Evolutionary conservation across 805 yeast genomes (phyloP).

Genomic region (Vanderwaltozyma polyspora): DNA sequence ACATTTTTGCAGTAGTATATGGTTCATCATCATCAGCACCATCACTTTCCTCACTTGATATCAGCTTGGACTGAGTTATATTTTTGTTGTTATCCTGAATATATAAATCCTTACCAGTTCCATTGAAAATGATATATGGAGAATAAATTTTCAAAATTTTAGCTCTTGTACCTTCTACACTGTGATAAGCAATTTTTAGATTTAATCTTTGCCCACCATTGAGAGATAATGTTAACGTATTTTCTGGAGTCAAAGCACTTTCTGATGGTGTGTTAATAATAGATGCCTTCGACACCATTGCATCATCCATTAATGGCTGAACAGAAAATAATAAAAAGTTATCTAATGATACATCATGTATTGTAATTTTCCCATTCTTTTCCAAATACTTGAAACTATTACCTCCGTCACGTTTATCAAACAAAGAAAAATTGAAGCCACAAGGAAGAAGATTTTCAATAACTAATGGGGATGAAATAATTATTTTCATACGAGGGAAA

Average conservation of each 20-base stretch:
- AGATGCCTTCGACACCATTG: slow-evolving; percentile 28
- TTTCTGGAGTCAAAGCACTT: slow-evolving; percentile 48
- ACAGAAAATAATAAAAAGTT: slow-evolving; percentile 64
- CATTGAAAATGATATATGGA: slow-evolving; percentile 75
- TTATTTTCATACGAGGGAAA: slow-evolving; percentile 75
- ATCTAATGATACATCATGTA: slow-evolving; percentile 70
- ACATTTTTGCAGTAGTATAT: slow-evolving; percentile 55
- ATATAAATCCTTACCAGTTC: slow-evolving; percentile 57
- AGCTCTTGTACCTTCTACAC: slow-evolving; percentile 38
- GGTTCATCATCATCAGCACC: no score
- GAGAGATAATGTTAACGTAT: slow-evolving; percentile 38
- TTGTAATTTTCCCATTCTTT: slow-evolving; percentile 56
- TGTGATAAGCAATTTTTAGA: slow-evolving; percentile 53
- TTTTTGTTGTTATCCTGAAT: slow-evolving; percentile 48
- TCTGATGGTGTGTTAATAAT: slow-evolving; percentile 38
- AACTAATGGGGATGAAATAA: slow-evolving; percentile 75
- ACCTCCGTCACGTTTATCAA: slow-evolving; percentile 57
- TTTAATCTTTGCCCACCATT: slow-evolving; percentile 58
- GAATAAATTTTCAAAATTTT: slow-evolving; percentile 60
- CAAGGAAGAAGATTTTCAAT: slow-evolving; percentile 78
- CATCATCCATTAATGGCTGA: slow-evolving; percentile 38
- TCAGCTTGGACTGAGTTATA: slow-evolving; percentile 36
- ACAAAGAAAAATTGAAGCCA: slow-evolving; percentile 62
- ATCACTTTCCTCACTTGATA: slow-evolving; percentile 18
- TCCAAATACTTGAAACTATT: slow-evolving; percentile 55